phyloP scores from a whole-genome alignment of 495 filamentous ascomycete genomes.

The Podospora pseudopauciseta region DNA sequence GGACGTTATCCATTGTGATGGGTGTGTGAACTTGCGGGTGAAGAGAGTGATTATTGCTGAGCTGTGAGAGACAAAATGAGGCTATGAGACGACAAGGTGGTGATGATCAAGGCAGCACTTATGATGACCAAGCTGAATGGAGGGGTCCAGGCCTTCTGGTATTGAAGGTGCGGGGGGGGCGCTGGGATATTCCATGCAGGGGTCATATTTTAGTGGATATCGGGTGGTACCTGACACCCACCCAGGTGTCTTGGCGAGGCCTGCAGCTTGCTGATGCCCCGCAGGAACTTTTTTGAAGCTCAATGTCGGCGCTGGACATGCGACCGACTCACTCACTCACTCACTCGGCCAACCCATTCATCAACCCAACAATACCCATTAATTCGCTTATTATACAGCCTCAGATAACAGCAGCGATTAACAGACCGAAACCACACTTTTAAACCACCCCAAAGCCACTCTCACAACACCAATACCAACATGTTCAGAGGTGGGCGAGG shows the following conservation, averaged over 20 bases:
- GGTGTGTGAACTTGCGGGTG: constrained; percentile 4
- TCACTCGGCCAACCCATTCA: not conserved
- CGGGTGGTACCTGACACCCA: not conserved
- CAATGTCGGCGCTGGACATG: not conserved
- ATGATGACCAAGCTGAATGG: not conserved
- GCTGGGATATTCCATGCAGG: constrained; percentile 1
- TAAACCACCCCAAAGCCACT: not conserved
- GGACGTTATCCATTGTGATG: constrained; percentile 30
- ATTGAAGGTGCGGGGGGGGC: not conserved
- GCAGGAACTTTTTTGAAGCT: not conserved
- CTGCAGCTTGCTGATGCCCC: not conserved
- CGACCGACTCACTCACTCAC: not conserved
- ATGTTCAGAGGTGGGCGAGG: constrained; percentile 38
- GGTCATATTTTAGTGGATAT: constrained; percentile 4
- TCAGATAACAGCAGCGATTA: not conserved
- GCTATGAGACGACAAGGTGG: not conserved
- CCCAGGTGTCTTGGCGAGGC: not conserved
- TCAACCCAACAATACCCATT: not conserved
- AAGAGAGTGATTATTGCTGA: constrained; percentile 13
- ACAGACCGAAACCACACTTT: not conserved
- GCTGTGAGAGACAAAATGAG: not conserved
- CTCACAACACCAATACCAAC: not conserved
- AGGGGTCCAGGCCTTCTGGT: constrained; percentile 5
- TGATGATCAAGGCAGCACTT: constrained; percentile 4
- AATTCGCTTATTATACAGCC: not conserved